phyloP scores from a whole-genome alignment of 2,329 filamentous ascomycete genomes.

The Verticillium tricorpus region DNA sequence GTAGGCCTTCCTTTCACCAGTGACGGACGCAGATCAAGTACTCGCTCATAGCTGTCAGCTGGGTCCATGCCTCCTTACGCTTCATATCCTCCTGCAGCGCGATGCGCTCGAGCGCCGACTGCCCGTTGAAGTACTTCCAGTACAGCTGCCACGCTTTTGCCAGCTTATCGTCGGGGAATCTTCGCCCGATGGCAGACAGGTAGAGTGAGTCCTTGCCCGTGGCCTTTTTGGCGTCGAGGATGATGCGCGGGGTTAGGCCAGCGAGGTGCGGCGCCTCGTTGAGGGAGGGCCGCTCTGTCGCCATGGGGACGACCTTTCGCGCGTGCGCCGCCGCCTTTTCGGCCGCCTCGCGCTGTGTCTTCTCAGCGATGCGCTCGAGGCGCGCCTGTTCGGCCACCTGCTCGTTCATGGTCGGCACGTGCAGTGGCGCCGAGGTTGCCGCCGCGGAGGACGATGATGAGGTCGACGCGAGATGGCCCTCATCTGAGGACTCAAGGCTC shows the following conservation, averaged over 20 bases:
- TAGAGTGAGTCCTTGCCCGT: conserved; percentile 74
- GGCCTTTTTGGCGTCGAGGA: conserved; percentile 74
- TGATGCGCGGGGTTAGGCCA: conserved; percentile 58
- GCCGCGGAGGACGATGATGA: conserved; percentile 7
- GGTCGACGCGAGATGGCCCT: conserved; percentile 16
- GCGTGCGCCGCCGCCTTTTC: conserved; percentile 53
- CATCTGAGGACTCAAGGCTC: conserved; percentile 18
- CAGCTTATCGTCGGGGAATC: conserved; percentile 52
- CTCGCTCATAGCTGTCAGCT: conserved; percentile 62
- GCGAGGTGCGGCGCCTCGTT: conserved; percentile 56
- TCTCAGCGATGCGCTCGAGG: conserved; percentile 52
- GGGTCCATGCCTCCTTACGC: conserved; percentile 71
- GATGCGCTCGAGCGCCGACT: conserved; percentile 79
- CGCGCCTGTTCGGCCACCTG: conserved; percentile 58
- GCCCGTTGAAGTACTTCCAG: conserved; percentile 84
- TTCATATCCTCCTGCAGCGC: conserved; percentile 82
- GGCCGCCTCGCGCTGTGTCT: conserved; percentile 45
- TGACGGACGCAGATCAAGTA: conserved; percentile 64
- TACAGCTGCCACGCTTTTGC: conserved; percentile 68
- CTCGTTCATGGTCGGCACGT: conserved; percentile 41
- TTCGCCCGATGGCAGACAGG: conserved; percentile 52
- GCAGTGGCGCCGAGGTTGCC: conserved; percentile 9
- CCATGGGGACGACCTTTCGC: conserved; percentile 41
- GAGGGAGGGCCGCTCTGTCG: conserved; percentile 50
- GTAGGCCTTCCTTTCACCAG: conserved; percentile 46